These are phyloP conservation scores for Exophiala phaeomuriformis DNA, from an alignment of 2,329 filamentous ascomycete genomes.

Conservation along the genomic window DNA sequence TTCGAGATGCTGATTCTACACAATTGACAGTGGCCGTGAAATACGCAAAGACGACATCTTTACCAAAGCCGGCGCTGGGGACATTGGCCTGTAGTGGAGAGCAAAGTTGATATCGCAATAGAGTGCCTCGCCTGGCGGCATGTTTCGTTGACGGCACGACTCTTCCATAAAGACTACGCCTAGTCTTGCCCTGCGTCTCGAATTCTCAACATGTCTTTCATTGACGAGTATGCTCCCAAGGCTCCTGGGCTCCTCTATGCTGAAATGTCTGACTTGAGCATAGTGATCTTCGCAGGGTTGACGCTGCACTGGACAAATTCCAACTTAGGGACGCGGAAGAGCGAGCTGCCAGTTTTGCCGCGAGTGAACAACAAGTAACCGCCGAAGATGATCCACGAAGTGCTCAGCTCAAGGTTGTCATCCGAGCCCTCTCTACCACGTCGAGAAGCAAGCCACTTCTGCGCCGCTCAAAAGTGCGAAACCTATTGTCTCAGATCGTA, in stretches of 20 bases:
- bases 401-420: slow-evolving; percentile 54
- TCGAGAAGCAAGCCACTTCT: slow-evolving; percentile 58
- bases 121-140: background rate
- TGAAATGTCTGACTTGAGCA: slow-evolving; percentile 3
- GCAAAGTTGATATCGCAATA: background rate
- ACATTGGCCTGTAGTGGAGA: no score
- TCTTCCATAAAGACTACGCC: background rate
- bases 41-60: no score
- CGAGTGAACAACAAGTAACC: slow-evolving; percentile 6
- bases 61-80: no score
- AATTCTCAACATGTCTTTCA: slow-evolving; percentile 18
- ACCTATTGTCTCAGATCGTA: slow-evolving; percentile 55
- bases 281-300: slow-evolving; percentile 51
- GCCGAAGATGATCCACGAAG: slow-evolving; percentile 27
- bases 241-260: background rate
- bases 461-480: slow-evolving; percentile 52
- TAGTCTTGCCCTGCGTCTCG: background rate
- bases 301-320: slow-evolving; percentile 51
- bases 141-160: background rate
- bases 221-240: slow-evolving; percentile 12
- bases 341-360: slow-evolving; percentile 7
- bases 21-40: background rate
- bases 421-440: slow-evolving; percentile 64
- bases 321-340: slow-evolving; percentile 39
- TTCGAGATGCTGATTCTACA: background rate